These are phyloP conservation scores for Parafenestella ontariensis DNA, from an alignment of 2,329 filamentous ascomycete species.

Conservation along the genomic window DNA sequence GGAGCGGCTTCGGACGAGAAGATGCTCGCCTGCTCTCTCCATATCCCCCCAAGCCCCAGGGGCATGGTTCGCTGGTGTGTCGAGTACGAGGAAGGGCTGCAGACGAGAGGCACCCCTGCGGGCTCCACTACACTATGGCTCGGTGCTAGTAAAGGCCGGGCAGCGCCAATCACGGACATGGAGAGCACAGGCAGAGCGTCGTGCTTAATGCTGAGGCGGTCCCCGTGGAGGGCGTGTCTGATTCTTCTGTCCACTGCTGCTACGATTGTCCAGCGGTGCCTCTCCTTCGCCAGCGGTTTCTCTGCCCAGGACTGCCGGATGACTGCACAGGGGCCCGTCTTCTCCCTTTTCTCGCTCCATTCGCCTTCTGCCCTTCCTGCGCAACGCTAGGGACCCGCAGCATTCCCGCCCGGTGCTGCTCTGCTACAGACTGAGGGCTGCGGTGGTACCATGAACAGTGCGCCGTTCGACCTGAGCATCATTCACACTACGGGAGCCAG, in stretches of 20 bases:
- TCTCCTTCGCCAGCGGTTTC: neutral
- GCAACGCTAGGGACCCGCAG: conserved; percentile 27
- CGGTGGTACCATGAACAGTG: conserved; percentile 39
- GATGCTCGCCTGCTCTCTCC: conserved; percentile 33
- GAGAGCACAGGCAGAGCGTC: conserved; percentile 24
- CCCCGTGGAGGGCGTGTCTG: conserved; percentile 31
- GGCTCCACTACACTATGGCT: conserved; percentile 31
- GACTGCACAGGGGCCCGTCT: conserved; percentile 3
- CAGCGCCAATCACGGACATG: conserved; percentile 34
- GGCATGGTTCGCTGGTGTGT: conserved; percentile 28
- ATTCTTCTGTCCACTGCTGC: conserved; percentile 24
- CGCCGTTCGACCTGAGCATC: conserved; percentile 9
- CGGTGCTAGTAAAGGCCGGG: conserved; percentile 23
- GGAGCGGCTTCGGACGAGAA: conserved; percentile 23
- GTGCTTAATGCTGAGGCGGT: conserved; percentile 42
- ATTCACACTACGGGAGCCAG: conserved; percentile 6
- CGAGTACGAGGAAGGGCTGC: conserved; percentile 42
- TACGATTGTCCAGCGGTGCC: conserved; percentile 15
- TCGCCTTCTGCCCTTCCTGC: conserved; percentile 22
- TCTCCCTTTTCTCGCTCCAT: conserved; percentile 17
- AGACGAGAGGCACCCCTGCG: conserved; percentile 25
- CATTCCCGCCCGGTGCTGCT: conserved; percentile 23
- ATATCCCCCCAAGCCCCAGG: conserved; percentile 35
- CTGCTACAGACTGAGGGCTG: conserved; percentile 30
- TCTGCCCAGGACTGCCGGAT: conserved; percentile 1